A percentile compares a stretch with the other conserved stretches of the same genome.
Evolutionary conservation across 2,329 filamentous ascomycete species (phyloP).

Genomic region (Cytospora schulzeri): DNA sequence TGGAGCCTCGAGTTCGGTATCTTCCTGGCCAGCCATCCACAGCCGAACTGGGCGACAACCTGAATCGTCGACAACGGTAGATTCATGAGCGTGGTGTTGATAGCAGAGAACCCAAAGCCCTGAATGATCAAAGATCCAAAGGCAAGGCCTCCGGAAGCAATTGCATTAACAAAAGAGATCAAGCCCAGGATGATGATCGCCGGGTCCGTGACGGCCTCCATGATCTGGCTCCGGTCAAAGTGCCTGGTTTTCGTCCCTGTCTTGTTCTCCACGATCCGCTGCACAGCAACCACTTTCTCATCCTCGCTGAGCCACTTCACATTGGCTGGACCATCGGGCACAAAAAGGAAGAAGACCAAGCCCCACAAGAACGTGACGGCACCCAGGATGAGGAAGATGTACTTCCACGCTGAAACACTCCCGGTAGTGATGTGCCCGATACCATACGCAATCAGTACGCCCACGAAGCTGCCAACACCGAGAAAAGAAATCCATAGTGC

Average conservation of each 20-base stretch:
- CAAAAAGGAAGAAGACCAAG: conserved; percentile 21
- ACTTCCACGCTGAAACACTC: conserved; percentile 37
- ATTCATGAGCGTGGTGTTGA: conserved; percentile 33
- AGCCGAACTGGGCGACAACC: conserved; percentile 31
- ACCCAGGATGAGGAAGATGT: conserved; percentile 41
- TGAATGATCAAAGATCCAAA: conserved; percentile 35
- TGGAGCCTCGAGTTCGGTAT: conserved; percentile 35
- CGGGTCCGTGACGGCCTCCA: conserved; percentile 33
- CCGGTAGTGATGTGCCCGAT: conserved; percentile 37
- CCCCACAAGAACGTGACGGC: conserved; percentile 34
- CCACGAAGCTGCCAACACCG: conserved; percentile 40
- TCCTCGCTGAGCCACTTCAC: conserved; percentile 37
- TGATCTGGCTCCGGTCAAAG: conserved; percentile 31
- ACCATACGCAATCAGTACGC: conserved; percentile 40
- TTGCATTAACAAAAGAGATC: conserved; percentile 33
- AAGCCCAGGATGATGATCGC: conserved; percentile 34
- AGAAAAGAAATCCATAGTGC: conserved; percentile 43
- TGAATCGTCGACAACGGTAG: conserved; percentile 33
- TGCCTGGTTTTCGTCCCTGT: conserved; percentile 34
- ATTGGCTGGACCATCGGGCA: conserved; percentile 34
- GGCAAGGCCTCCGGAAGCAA: conserved; percentile 33
- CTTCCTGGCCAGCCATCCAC: conserved; percentile 30
- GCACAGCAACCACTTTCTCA: conserved; percentile 35
- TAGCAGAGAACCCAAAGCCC: conserved; percentile 33
- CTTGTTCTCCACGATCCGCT: conserved; percentile 35